Conservation (phyloP, 768 basidiomycete species). For the Russula olivacea region DNA sequence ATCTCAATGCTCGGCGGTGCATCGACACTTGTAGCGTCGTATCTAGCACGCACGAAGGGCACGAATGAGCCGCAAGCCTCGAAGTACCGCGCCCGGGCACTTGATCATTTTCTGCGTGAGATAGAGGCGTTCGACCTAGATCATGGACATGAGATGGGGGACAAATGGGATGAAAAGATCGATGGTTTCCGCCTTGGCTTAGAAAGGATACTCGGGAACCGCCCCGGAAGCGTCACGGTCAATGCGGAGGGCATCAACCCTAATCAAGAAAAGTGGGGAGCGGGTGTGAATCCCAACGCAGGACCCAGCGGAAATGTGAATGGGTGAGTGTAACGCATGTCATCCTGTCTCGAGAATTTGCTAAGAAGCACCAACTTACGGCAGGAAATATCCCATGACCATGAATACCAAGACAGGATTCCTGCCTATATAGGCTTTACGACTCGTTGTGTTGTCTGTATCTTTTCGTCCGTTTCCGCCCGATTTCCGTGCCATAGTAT, state of each 20-base stretch:
- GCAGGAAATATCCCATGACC: conserved; percentile 5
- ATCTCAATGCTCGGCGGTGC: conserved; percentile 49
- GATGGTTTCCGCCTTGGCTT: conserved; percentile 36
- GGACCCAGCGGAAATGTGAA: neutral
- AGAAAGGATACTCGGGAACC: conserved; percentile 45
- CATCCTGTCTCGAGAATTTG: neutral
- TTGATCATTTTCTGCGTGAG: conserved; percentile 65
- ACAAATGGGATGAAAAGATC: conserved; percentile 34
- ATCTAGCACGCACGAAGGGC: conserved; percentile 62
- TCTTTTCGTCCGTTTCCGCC: neutral
- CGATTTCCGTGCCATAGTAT: neutral
- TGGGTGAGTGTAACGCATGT: neutral
- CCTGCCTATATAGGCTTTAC: neutral
- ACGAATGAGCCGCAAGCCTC: conserved; percentile 68
- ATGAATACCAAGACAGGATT: neutral
- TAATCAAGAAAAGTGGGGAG: neutral
- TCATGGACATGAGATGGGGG: conserved; percentile 37
- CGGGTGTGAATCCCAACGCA: neutral
- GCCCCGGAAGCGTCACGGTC: conserved; percentile 20
- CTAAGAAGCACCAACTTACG: neutral
- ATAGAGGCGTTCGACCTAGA: conserved; percentile 53
- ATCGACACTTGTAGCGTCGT: conserved; percentile 63
- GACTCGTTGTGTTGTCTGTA: neutral
- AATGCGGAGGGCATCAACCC: neutral
- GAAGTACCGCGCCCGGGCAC: conserved; percentile 47